Evolutionary conservation across 805 yeast genomes (phyloP), one percentile per base, ranked within the genome.

Genomic region (Dipodascus albidus): DNA sequence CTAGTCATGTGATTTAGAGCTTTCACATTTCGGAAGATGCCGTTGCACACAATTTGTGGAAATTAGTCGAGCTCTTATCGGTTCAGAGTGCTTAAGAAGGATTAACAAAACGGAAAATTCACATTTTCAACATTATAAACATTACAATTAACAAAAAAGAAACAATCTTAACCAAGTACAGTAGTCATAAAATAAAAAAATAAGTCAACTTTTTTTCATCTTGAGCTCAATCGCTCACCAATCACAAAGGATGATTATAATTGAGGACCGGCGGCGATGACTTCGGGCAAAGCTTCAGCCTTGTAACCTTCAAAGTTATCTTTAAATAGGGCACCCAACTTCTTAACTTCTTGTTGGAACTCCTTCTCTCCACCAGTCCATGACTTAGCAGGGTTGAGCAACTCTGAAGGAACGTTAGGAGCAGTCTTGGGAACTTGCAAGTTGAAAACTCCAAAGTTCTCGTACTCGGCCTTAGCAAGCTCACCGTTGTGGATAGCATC

Each of bases 401-500:
- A 69, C 66, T 85, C 90, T 21, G 76, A 52, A 59, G 99, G 98
- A 56, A 91, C 98, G 57, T 82, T 80, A 21, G 85, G 82, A 62
- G 84, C 85, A 44, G 81, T 63, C 67, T 78, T 87, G 72, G 99
- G 99, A 60, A 93, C 81, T 67, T 80, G 80, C 72, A 91, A 79
- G 71, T 87, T 87, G 75, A 91, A 91, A 49, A 83, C 81, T 60
- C 89, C 95, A 74, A 86, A 83, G 51, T 76, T 76, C 75, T 90
- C 97, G 71, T 76, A 91, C 65, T 83, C 87, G 59, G 76, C 90
- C 63, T 87, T 74, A 58, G 80, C 80, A 65, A 91, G 80, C 61
- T 84, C 82, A 59, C 98, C 99, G 60, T 88, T 80, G 74, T 91
- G 98, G 64, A 91, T 89, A 47, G 96, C 83, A 70, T 91, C 96